Evolutionary conservation across 1,284 basidiomycete species (phyloP).

Genomic region (Xerocomus minutiporus): DNA sequence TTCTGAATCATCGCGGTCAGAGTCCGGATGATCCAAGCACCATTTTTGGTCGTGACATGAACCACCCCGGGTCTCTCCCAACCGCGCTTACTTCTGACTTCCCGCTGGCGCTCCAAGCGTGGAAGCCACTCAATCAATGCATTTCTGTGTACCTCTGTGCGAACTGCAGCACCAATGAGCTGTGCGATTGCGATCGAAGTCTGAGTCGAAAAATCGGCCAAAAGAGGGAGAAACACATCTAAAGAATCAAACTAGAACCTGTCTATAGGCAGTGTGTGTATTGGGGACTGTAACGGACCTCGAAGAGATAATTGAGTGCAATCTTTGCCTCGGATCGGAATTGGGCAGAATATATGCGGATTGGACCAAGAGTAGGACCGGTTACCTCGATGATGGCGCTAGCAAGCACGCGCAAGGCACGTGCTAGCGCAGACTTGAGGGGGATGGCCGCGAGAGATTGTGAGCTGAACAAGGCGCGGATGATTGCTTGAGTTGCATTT

Average conservation of each 20-base stretch:
- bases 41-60: conserved; percentile 39
- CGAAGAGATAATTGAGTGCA: conserved; percentile 56
- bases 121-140: conserved; percentile 64
- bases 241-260: conserved; percentile 48
- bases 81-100: conserved; percentile 56
- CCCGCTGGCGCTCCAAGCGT: conserved; percentile 46
- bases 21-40: conserved; percentile 56
- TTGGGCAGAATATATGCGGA: conserved; percentile 43
- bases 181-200: conserved; percentile 50
- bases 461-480: conserved; percentile 51
- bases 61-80: conserved; percentile 56
- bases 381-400: conserved; percentile 56
- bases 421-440: conserved; percentile 53
- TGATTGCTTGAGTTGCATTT: conserved; percentile 51
- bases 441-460: conserved; percentile 37
- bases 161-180: conserved; percentile 50
- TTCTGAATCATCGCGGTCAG: conserved; percentile 46
- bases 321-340: conserved; percentile 50
- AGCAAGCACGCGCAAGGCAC: conserved; percentile 56
- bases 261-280: background rate
- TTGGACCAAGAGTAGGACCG: conserved; percentile 63
- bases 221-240: conserved; percentile 62
- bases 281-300: conserved; percentile 37
- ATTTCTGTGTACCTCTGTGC: conserved; percentile 51
- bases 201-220: conserved; percentile 41